Conservation (phyloP, 768 basidiomycete genomes). For the Boletus sp. region DNA sequence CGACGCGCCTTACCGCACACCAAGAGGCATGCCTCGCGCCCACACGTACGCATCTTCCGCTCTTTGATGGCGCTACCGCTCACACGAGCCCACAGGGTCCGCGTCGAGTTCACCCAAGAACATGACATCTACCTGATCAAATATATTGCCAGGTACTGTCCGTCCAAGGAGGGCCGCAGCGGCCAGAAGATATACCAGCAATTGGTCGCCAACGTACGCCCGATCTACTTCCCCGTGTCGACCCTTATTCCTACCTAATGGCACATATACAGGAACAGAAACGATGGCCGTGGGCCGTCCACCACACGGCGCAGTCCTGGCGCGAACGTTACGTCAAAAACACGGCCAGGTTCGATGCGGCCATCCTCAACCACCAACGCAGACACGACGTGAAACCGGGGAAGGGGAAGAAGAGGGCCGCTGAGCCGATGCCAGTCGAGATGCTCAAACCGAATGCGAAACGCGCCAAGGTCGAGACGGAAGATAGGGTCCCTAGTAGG, state of each 20-base stretch:
- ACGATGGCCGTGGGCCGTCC: conserved; percentile 51
- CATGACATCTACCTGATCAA: conserved; percentile 45
- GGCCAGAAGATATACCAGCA: conserved; percentile 46
- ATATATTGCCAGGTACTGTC: conserved; percentile 51
- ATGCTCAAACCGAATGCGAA: not conserved
- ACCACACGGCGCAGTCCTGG: conserved; percentile 64
- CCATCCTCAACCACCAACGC: conserved; percentile 41
- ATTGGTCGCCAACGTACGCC: conserved; percentile 47
- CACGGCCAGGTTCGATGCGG: conserved; percentile 37
- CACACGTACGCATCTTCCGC: not conserved
- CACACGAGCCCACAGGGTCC: conserved; percentile 11
- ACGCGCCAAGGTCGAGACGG: conserved; percentile 2
- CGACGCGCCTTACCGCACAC: too few species aligned
- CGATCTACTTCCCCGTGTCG: not conserved
- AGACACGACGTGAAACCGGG: conserved; percentile 23
- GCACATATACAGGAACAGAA: conserved; percentile 31
- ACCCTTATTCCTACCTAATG: not conserved
- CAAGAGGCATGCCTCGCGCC: not conserved
- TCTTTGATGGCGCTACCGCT: not conserved
- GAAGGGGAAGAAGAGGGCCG: conserved; percentile 3
- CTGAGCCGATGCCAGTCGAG: not conserved
- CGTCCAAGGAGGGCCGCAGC: conserved; percentile 38
- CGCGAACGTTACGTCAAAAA: conserved; percentile 57
- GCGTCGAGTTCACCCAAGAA: conserved; percentile 32
- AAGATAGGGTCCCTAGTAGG: not conserved